Evolutionary conservation across 768 basidiomycete species (phyloP).

Genomic region (Boletus pseudo-olivaceus): DNA sequence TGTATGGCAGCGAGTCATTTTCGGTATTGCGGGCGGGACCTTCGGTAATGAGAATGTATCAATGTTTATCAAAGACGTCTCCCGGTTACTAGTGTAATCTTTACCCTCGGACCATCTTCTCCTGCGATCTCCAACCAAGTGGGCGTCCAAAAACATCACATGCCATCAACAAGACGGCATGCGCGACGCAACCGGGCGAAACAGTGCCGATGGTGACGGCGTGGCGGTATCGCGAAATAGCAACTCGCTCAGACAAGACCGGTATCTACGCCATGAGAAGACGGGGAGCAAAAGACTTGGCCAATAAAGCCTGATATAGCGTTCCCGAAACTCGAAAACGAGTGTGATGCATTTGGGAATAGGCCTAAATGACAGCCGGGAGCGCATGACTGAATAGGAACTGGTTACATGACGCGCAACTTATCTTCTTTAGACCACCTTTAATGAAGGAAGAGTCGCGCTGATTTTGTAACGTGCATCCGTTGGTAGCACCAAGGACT

Average conservation of each 20-base stretch:
- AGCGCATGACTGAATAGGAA: too few species aligned
- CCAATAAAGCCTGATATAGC: conserved; percentile 7
- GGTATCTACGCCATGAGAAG: not conserved
- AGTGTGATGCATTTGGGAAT: not conserved
- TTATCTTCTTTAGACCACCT: not conserved
- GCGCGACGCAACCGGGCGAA: not conserved
- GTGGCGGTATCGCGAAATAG: not conserved
- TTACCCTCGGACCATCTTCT: not conserved
- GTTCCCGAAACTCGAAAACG: not conserved
- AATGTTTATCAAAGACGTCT: not conserved
- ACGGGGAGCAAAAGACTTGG: not conserved
- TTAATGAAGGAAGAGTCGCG: not conserved
- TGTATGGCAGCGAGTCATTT: not conserved
- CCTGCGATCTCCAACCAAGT: not conserved
- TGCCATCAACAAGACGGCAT: conserved; percentile 2
- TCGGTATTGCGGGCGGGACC: not conserved
- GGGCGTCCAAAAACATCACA: not conserved
- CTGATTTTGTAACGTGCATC: not conserved
- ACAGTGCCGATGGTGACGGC: conserved; percentile 4
- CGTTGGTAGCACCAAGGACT: not conserved
- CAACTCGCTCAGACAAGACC: not conserved
- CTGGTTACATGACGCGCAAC: too few species aligned
- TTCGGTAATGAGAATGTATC: not conserved
- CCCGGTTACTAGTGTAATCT: not conserved
- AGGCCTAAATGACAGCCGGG: not conserved